Base-by-base conservation (phyloP, 2,329 filamentous ascomycete species). In the Phyllosticta citriasiana region DNA sequence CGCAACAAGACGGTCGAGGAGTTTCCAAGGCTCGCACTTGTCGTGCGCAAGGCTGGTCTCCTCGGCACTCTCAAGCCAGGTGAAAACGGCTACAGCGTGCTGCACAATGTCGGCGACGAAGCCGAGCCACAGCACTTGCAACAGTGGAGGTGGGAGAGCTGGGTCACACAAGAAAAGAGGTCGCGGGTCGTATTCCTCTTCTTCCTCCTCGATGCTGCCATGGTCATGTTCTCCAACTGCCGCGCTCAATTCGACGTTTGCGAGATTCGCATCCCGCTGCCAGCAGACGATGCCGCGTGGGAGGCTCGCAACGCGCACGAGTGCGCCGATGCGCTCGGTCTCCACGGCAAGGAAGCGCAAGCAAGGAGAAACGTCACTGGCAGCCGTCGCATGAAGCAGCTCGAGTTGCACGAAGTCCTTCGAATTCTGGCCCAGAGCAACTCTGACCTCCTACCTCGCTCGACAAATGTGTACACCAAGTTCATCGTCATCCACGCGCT, bases 241-340 rank as follows among this genome's bases (percentile, higher is more conserved):
- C 73, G 79, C 9, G 81, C 86, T 14, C 78, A 83, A 53, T 83
- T 90, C 52, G 83, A 89, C 62, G 74, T 80, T 8, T 78, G 84
- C 35, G 86, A 89, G 65, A 79, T 90, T 57, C 78, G 79, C 30
- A 72, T 90, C 47, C 86, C 87, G n/a, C 75, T 91, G 5, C 88
- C 88, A 8, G 81, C 83, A 14, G 87, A 91, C 66, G 88, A 91
- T 71, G 85, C 85, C 16, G 84, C 85, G 2, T 91, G 88, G 87
- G 87, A 90, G 66, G 87, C 88, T 3, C 76, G 74, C 33, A 81
- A 78, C 50, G 72, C 77, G 4, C 72, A 79, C 16, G 81, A 84
- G 47, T 91, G 87, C 69, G 84, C 84, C 24, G 79, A 83, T 64
- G 84, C 86, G 6, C 75, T 91, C 3, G 86, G 87, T 4, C 72